Conservation (phyloP, 306 rosid genomes). For the Pyrus betulifolia region DNA sequence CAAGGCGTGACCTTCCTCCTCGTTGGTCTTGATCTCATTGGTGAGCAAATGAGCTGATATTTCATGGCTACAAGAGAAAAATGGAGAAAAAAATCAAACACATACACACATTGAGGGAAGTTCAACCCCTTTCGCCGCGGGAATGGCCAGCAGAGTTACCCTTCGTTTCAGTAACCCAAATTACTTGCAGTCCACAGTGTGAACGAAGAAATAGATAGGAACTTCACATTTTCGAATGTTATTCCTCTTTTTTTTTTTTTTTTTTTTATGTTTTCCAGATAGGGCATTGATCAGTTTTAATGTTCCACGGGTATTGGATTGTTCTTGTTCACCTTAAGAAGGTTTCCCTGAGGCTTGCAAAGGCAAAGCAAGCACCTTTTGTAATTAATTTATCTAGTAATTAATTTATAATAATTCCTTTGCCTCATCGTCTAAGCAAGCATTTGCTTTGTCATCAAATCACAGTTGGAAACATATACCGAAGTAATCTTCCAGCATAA, state of each 20-base stretch:
- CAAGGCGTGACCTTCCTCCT: conserved; percentile 94
- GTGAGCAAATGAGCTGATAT: conserved; percentile 78
- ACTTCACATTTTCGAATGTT: conserved; percentile 10
- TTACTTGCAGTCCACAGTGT: conserved; percentile 1
- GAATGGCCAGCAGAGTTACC: conserved; percentile 22
- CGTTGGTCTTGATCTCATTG: conserved; percentile 93
- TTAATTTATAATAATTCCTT: neutral
- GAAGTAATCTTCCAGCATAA: too few species aligned
- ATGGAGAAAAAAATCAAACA: neutral
- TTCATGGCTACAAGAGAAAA: conserved; percentile 9
- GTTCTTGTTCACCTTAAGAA: conserved; percentile 20
- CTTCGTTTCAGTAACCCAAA: conserved; percentile 9
- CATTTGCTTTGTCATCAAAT: too few species aligned
- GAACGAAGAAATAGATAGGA: conserved; percentile 18
- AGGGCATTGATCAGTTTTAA: conserved; percentile 42
- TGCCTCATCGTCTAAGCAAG: too few species aligned
- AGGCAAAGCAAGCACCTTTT: neutral
- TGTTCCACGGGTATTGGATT: conserved; percentile 29
- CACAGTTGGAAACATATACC: too few species aligned
- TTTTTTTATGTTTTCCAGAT: conserved; percentile 16
- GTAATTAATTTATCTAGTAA: neutral
- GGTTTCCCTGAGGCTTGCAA: conserved; percentile 2
- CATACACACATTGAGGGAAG: neutral
- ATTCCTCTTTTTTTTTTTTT: conserved; percentile 3
- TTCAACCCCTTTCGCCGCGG: conserved; percentile 2